Evolutionary conservation across 768 basidiomycete species (phyloP), one percentile per base, ranked within the genome.

Genomic region (Suillus discolor): DNA sequence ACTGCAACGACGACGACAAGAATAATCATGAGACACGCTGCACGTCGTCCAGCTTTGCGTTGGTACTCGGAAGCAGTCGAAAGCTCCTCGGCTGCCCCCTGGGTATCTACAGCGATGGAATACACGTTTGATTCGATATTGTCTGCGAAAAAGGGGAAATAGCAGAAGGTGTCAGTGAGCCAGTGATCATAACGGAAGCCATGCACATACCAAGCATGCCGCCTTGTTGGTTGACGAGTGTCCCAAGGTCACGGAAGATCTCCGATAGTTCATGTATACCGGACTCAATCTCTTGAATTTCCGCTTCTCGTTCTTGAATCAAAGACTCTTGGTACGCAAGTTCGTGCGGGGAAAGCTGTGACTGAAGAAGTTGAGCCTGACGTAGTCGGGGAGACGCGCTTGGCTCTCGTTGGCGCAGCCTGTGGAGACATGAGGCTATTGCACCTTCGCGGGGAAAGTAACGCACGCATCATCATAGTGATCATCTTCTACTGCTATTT

Each of bases 241-340:
- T 96, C 53, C 96, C 97, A 55, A 99, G 80, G 78, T 99, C 96
- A 60, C 93, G 87, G 84, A 99, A 99, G 73, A 99, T 98, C 78
- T 98, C 94, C 34, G 93, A 87, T 55, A 99, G 79, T 77, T 99
- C 97, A 72, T 97, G 94, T 63, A 99, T 98, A 8, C 97, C 97
- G 8, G 88, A 89, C 78, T 99, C 97, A 61, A 99, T 99, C 74
- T 98, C 96, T 61, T 92, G 87, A 63, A 99, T 99, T 72, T 99
- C 97, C 0, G 83, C 84, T 75, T 99, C 97, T 20, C 97, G 91
- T 74, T 99, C 97, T 45, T 65, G 74, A 44, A 77, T 77, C 44
- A 99, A 80, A 12, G 94, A 93, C 74, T 99, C 97, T 76, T 99
- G 97, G 75, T 96, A 96, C 16, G 94, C 94, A 28, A 99, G 85